phyloP scores from a whole-genome alignment of 1,284 basidiomycete genomes.

The Trichosporon ovoides region DNA sequence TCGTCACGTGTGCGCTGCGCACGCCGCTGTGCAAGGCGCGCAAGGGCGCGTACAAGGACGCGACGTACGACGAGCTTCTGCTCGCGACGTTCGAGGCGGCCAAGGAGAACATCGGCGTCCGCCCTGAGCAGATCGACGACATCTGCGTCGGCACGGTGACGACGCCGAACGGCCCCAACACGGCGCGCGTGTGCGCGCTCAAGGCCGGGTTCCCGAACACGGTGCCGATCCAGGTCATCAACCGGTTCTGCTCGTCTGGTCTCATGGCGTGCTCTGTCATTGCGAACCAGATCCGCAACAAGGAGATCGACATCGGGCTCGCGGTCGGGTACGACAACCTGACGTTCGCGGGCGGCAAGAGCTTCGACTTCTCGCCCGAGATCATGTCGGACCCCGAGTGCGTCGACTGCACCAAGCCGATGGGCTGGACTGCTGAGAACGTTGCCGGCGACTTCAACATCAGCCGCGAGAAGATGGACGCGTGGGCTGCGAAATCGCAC shows the following conservation, averaged over 20 bases:
- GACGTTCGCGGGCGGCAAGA: constrained; percentile 52
- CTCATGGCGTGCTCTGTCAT: constrained; percentile 64
- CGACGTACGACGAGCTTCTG: constrained; percentile 24
- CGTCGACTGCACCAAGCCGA: constrained; percentile 86
- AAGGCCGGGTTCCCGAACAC: constrained; percentile 27
- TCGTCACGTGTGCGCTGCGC: constrained; percentile 25
- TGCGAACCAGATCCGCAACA: constrained; percentile 76
- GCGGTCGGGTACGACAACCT: constrained; percentile 92
- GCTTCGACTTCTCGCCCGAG: constrained; percentile 57
- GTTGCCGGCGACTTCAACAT: constrained; percentile 79
- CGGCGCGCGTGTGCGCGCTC: constrained; percentile 15
- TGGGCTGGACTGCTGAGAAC: constrained; percentile 97
- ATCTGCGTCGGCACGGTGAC: constrained; percentile 20
- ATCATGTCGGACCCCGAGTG: constrained; percentile 72
- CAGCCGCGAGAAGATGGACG: constrained; percentile 76
- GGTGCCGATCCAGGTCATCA: constrained; percentile 76
- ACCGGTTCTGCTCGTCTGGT: constrained; percentile 92
- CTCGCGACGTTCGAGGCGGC: constrained; percentile 21
- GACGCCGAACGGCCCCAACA: constrained; percentile 16
- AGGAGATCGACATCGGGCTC: constrained; percentile 89
- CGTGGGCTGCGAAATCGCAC: constrained; percentile 71
- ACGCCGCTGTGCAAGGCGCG: constrained; percentile 27
- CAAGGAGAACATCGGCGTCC: constrained; percentile 22
- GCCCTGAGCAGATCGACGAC: constrained; percentile 21
- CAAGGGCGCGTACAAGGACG: constrained; percentile 26